Evolutionary conservation across 129 eudicot genomes (phyloP).

Genomic region (Rutidosis leptorrhynchoides): DNA sequence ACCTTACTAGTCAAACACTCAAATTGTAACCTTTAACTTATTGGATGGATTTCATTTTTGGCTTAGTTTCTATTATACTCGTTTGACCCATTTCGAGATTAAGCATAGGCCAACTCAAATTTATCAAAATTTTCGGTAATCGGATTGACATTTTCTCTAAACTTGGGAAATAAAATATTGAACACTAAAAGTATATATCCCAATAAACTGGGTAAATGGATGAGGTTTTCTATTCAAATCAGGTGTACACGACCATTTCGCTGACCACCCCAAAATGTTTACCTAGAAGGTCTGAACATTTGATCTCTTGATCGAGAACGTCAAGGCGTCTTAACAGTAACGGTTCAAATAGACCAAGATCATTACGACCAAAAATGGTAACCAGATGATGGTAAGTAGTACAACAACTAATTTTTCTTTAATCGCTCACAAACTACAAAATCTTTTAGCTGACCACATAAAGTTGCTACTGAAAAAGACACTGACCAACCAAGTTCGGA

Average conservation of each 20-base stretch:
- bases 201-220: not conserved
- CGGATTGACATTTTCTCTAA: not conserved
- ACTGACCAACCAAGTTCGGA: slow-evolving; percentile 54
- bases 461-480: not conserved
- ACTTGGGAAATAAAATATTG: not conserved
- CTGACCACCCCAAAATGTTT: too few species aligned
- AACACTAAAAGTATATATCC: not conserved
- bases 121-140: too few species aligned
- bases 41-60: not conserved
- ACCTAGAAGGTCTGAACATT: too few species aligned
- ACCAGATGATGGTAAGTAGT: not conserved
- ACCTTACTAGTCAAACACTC: not conserved
- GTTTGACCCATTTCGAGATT: not conserved
- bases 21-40: not conserved
- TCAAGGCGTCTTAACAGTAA: not conserved
- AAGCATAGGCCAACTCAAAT: not conserved
- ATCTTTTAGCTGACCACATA: not conserved
- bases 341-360: not conserved
- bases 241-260: too few species aligned
- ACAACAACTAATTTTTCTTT: not conserved
- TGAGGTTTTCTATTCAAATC: too few species aligned
- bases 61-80: not conserved
- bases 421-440: not conserved
- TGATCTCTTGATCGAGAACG: not conserved
- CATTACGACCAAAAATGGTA: not conserved